phyloP scores from a whole-genome alignment of 2,329 filamentous ascomycete genomes.

The Sclerotinia minor region DNA sequence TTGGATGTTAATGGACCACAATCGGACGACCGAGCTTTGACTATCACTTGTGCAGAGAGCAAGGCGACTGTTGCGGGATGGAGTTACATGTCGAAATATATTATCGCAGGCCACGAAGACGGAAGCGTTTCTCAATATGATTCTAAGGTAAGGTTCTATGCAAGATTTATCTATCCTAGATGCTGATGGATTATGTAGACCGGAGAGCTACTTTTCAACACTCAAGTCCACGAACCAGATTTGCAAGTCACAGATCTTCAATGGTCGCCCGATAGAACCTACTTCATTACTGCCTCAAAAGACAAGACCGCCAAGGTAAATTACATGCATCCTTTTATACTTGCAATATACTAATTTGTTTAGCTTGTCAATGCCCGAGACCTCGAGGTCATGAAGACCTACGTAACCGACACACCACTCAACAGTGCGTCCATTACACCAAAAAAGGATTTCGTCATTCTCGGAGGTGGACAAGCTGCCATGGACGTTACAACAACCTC shows the following conservation, averaged over 20 bases:
- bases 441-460: conserved; percentile 96
- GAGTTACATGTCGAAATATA: conserved; percentile 92
- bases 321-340: neutral
- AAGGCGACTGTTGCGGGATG: conserved; percentile 97
- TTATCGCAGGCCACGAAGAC: conserved; percentile 96
- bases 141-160: conserved; percentile 63
- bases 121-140: conserved; percentile 90
- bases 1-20: conserved; percentile 81
- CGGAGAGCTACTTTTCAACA: conserved; percentile 78
- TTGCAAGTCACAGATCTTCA: conserved; percentile 82
- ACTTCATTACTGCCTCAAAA: conserved; percentile 97
- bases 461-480: conserved; percentile 95
- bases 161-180: conserved; percentile 5
- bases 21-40: conserved; percentile 76
- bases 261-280: conserved; percentile 90
- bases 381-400: conserved; percentile 91
- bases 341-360: conserved; percentile 24
- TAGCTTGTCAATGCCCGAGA: conserved; percentile 81
- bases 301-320: conserved; percentile 92
- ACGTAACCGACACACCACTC: conserved; percentile 86
- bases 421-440: conserved; percentile 93
- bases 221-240: conserved; percentile 83
- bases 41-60: conserved; percentile 91
- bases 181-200: conserved; percentile 49
- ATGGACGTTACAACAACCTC: conserved; percentile 96